A percentile compares a stretch with the other conserved stretches of the same genome.
These are phyloP conservation scores for Vaccinium myrtillus DNA, from an alignment of 148 eudicot species.

Conservation along the genomic window DNA sequence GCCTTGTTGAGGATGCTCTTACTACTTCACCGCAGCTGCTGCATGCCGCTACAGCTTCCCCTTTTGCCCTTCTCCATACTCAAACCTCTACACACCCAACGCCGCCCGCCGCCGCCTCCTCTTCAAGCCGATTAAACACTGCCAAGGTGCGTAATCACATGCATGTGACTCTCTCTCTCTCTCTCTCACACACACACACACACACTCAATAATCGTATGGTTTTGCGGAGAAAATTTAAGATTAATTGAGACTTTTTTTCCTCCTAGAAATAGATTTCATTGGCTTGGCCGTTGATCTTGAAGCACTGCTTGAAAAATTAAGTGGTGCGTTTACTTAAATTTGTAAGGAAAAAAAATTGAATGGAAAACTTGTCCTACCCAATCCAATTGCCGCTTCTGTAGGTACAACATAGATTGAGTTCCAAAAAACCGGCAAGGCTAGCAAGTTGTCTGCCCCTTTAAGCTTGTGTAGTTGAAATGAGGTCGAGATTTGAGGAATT, in stretches of 20 bases:
- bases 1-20: too few species aligned
- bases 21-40: too few species aligned
- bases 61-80: background rate
- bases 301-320: background rate
- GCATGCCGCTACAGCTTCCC: background rate
- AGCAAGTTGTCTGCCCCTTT: too few species aligned
- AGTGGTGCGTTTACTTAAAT: too few species aligned
- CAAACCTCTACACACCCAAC: background rate
- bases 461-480: too few species aligned
- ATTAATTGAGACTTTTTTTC: background rate
- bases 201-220: background rate
- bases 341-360: background rate
- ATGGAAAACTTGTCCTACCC: background rate
- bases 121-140: background rate
- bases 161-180: background rate
- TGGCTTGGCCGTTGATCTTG: background rate
- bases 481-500: too few species aligned
- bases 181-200: too few species aligned
- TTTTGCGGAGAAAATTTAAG: constrained; percentile 4
- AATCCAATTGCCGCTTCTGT: too few species aligned
- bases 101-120: background rate
- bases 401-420: too few species aligned
- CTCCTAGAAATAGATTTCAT: background rate
- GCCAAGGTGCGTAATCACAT: constrained; percentile 3
- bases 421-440: too few species aligned